A percentile compares a stretch with the other conserved stretches of the same genome.
phyloP scores from a whole-genome alignment of 2,329 filamentous ascomycete genomes.

The Niveomyces coronatus region DNA sequence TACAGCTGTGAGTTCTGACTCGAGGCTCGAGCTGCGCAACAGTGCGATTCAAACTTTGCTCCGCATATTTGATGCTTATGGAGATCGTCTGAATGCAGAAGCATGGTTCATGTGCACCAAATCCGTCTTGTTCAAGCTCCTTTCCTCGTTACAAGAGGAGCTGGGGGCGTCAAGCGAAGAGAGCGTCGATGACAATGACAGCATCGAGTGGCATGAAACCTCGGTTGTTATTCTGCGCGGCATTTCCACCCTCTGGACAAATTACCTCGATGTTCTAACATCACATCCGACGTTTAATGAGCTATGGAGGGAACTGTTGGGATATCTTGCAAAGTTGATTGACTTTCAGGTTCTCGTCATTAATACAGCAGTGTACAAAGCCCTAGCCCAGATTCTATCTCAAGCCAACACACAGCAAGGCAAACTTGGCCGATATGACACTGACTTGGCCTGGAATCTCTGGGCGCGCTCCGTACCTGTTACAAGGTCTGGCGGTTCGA shows the following conservation, averaged over 20 bases:
- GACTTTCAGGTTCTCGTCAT: conserved; percentile 57
- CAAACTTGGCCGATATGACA: conserved; percentile 38
- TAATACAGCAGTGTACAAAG: conserved; percentile 60
- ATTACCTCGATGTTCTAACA: conserved; percentile 64
- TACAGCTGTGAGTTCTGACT: conserved; percentile 60
- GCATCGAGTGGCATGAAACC: conserved; percentile 60
- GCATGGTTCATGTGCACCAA: conserved; percentile 79
- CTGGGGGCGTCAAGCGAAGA: conserved; percentile 30
- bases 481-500: conserved; percentile 23
- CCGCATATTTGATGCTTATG: conserved; percentile 85
- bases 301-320: conserved; percentile 67
- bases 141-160: conserved; percentile 57
- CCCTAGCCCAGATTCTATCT: conserved; percentile 52
- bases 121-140: conserved; percentile 67
- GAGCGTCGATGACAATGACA: conserved; percentile 30
- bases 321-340: conserved; percentile 55
- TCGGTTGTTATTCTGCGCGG: conserved; percentile 65
- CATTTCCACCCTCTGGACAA: conserved; percentile 61
- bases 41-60: conserved; percentile 86
- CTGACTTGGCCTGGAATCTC: conserved; percentile 56
- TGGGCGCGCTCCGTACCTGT: conserved; percentile 59
- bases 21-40: conserved; percentile 66
- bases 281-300: conserved; percentile 55
- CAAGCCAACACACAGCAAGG: conserved; percentile 33
- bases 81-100: conserved; percentile 64